These are phyloP conservation scores for Eimeria maxima DNA, from an alignment of 169 alveolate species.

Conservation along the genomic window DNA sequence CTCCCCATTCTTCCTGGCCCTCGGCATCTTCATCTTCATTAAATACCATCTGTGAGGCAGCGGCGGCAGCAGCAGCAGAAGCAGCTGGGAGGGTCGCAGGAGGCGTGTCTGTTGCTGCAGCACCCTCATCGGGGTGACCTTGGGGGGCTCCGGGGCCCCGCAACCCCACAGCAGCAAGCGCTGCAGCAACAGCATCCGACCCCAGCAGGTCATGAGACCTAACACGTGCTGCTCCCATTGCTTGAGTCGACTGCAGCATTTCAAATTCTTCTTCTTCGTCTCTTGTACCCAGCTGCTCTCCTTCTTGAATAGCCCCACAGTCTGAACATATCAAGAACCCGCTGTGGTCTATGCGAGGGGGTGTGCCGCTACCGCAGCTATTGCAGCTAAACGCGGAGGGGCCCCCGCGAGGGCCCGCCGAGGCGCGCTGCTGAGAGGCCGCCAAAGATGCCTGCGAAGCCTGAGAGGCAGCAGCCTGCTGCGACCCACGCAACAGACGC, in stretches of 20 bases:
- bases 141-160: slow-evolving; percentile 49
- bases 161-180: slow-evolving; percentile 59
- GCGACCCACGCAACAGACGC: slow-evolving; percentile 55
- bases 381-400: slow-evolving; percentile 11
- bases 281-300: slow-evolving; percentile 14
- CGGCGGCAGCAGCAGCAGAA: slow-evolving; percentile 32
- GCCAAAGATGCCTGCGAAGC: slow-evolving; percentile 50
- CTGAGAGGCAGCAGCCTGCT: slow-evolving; percentile 64
- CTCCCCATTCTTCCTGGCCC: slow-evolving; percentile 23
- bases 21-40: slow-evolving; percentile 31
- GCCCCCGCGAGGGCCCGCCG: slow-evolving; percentile 51
- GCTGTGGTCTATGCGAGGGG: slow-evolving; percentile 44
- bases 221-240: slow-evolving; percentile 37
- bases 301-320: slow-evolving; percentile 63
- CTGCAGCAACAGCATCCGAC: slow-evolving; percentile 66
- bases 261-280: slow-evolving; percentile 32
- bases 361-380: slow-evolving; percentile 51
- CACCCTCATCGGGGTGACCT: not conserved
- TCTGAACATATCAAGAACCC: slow-evolving; percentile 5
- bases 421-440: slow-evolving; percentile 15
- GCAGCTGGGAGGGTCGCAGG: not conserved
- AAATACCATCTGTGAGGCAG: slow-evolving; percentile 7
- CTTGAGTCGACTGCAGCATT: slow-evolving; percentile 30
- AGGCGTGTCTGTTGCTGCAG: not conserved
- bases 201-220: slow-evolving; percentile 2